Evolutionary conservation across 208 protist species (phyloP), one percentile per base, ranked within the genome.

Genomic region (Trypanosoma cruzi): DNA sequence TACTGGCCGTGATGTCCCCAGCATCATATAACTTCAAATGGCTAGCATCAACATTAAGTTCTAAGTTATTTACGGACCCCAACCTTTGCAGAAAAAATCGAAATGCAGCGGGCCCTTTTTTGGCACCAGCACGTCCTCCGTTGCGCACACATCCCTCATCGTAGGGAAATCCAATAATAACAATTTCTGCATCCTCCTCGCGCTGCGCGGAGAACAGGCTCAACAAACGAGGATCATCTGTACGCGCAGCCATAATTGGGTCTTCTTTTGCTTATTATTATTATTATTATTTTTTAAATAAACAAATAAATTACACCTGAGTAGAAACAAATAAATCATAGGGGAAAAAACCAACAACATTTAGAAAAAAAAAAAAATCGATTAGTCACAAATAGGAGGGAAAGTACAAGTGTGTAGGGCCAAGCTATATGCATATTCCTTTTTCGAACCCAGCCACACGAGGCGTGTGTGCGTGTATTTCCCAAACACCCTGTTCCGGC

Each of bases 91-190:
- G 11, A 54, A 85, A 79, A 0, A 42, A 42, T 49, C 75, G 54
- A 56, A 89, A 74, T 4, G 46, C 60, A 4, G 28, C 2, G 31
- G 80, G 86, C 8, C 79, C 82, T 50, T 68, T 65, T 22, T 54
- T 28, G 6, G 88, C 81, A 46, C 88, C 88, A 28, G 71, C 34
- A 52, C 88, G 69, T 18, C 88, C 88, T 7, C 84, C 84, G 62
- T 94, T 94, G 37, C 88, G 73, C 11, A 58, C 53, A 65, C 85
- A 82, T 18, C 88, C 88, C 60, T 90, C 88, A 70, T 94, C 88
- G 34, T 63, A 67, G 1, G 88, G 86, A 63, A 94, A 94, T 42
- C 88, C 88, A 31, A 94, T 40, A 14, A 94, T 14, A 4, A 89
- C 86, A 56, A 92, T 75, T 48, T 88, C 49, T 18, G 73, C 77